A percentile compares a stretch with the other conserved stretches of the same genome.
Evolutionary conservation across 202 grass and related monocot genomes (phyloP).

Genomic region (Musa balbisiana): DNA sequence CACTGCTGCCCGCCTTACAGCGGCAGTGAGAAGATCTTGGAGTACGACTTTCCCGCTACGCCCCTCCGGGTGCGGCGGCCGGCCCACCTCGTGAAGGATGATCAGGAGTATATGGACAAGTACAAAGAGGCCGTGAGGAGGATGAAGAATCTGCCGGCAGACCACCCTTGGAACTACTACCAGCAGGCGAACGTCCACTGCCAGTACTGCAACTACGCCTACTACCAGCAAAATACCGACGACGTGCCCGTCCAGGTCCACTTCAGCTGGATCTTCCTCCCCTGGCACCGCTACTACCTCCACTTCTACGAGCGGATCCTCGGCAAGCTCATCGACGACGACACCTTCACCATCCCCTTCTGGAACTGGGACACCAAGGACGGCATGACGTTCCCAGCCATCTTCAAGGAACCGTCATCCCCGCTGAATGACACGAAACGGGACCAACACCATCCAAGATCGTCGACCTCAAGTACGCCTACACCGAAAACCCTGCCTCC

Average conservation of each 20-base stretch:
- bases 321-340: constrained; percentile 28
- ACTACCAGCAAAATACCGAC: neutral
- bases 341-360: constrained; percentile 31
- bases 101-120: constrained; percentile 13
- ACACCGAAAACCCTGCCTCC: neutral
- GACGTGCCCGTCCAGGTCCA: constrained; percentile 20
- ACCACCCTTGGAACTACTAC: constrained; percentile 34
- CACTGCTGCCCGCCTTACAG: constrained; percentile 26
- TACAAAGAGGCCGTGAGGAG: constrained; percentile 22
- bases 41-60: constrained; percentile 19
- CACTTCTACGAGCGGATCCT: constrained; percentile 42
- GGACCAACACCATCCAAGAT: constrained; percentile 4
- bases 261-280: constrained; percentile 33
- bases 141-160: constrained; percentile 16
- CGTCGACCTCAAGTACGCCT: constrained; percentile 25
- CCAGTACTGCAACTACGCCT: constrained; percentile 29
- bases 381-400: constrained; percentile 25
- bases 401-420: constrained; percentile 10
- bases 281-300: constrained; percentile 35
- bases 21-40: neutral
- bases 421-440: constrained; percentile 31
- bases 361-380: constrained; percentile 31
- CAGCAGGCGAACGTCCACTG: constrained; percentile 28
- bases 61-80: constrained; percentile 21
- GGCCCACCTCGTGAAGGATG: constrained; percentile 9